phyloP scores from a whole-genome alignment of 305 asterid species.

The Fraxinus angustifolia region DNA sequence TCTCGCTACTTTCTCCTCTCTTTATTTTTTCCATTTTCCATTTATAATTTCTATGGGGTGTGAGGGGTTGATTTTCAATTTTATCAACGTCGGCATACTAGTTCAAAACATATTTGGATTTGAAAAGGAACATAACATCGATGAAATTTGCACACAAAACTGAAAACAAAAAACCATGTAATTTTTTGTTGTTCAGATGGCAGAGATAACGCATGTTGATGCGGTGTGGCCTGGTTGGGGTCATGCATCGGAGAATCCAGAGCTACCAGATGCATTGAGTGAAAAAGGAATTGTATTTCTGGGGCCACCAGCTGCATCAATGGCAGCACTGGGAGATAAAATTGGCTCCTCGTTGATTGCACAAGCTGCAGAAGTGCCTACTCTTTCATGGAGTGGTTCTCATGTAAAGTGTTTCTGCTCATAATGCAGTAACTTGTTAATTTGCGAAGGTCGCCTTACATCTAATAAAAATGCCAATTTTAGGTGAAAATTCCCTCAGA shows the following conservation, averaged over 20 bases:
- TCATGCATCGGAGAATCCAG: slow-evolving; percentile 98
- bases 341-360: slow-evolving; percentile 96
- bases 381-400: slow-evolving; percentile 99
- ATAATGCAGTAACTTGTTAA: slow-evolving; percentile 18
- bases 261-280: slow-evolving; percentile 82
- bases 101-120: not conserved
- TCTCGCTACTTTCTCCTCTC: not conserved
- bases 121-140: not conserved
- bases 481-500: slow-evolving; percentile 81
- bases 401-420: slow-evolving; percentile 50
- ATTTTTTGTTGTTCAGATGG: slow-evolving; percentile 58
- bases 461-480: slow-evolving; percentile 18
- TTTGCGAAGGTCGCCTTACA: slow-evolving; percentile 15
- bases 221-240: slow-evolving; percentile 99
- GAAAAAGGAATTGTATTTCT: slow-evolving; percentile 84
- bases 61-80: not conserved
- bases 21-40: not conserved
- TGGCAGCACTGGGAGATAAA: slow-evolving; percentile 98
- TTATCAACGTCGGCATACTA: not conserved
- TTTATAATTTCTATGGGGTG: not conserved
- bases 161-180: slow-evolving; percentile 3
- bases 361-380: slow-evolving; percentile 97
- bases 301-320: slow-evolving; percentile 89
- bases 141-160: slow-evolving; percentile 2
- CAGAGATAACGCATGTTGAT: slow-evolving; percentile 92